Evolutionary conservation across 495 filamentous ascomycete genomes (phyloP), one percentile per base, ranked within the genome.

Genomic region (Aeminium ludgeri): DNA sequence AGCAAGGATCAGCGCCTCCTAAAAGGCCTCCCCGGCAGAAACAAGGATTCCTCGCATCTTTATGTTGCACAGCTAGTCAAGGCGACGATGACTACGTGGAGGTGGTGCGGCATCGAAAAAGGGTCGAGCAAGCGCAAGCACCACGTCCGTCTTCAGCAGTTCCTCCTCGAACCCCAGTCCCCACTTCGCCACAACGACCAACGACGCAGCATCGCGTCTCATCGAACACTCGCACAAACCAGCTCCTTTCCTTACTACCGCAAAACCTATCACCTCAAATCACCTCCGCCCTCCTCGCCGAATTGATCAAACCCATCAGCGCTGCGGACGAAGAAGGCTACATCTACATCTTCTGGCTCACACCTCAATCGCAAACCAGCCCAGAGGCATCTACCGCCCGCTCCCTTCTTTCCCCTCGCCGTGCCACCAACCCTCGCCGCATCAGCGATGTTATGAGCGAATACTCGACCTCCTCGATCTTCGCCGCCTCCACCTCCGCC

Each of bases 321-420:
- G 60, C 59, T 4, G 60, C 65, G 30, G 89, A 96, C 51, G 82
- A 91, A 34, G 68, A 82, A 33, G 89, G 89, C 29, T 97, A 85
- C 55, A 96, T 96, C 49, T 97, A 97, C 66, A 89, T 97, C 51
- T 97, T 95, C 69, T 93, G 86, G 85, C 65, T 94, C 3, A 78
- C 71, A 16, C 42, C 36, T 4, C 45, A 46, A 19, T 43, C 52
- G 36, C 55, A 61, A 35, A 59, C 60, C 3, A 47, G 61, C 6
- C 62, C 66, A 1, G 68, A 73, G 11, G 67, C 74, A 0, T 59
- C 59, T 4, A 71, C 69, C 18, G 80, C 74, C 2, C 65, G 65
- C 4, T 69, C 69, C 6, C 66, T 81, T 7, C 67, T 82, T 11
- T 62, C 72, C 0, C 38, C 63, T 23, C 17, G 30, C 10, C 32